Evolutionary conservation across 1,139 yeast genomes (phyloP).

Genomic region (Scheffersomyces segobiensis): DNA sequence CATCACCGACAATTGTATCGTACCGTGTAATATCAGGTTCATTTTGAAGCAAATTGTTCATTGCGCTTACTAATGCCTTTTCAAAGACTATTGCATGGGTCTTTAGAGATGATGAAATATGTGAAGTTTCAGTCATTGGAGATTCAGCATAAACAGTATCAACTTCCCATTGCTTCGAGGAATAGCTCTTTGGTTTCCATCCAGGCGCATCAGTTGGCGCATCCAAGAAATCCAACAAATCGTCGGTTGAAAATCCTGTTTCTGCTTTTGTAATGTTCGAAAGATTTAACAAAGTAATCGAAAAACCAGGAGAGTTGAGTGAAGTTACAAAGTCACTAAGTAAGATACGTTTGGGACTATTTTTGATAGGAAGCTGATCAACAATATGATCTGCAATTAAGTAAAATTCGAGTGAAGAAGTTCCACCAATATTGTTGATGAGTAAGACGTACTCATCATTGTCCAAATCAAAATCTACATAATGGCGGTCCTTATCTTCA

Average conservation of each 20-base stretch:
- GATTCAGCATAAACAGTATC: slow-evolving; percentile 23
- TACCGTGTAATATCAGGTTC: slow-evolving; percentile 84
- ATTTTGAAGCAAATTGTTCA: slow-evolving; percentile 47
- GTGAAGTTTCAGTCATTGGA: slow-evolving; percentile 27
- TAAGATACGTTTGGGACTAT: slow-evolving; percentile 61
- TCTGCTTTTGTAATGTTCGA: slow-evolving; percentile 39
- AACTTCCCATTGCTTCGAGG: slow-evolving; percentile 25
- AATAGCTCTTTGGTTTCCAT: slow-evolving; percentile 58
- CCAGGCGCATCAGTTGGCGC: slow-evolving; percentile 77
- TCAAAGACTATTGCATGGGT: slow-evolving; percentile 43
- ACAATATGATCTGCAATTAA: slow-evolving; percentile 58
- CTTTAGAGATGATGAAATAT: slow-evolving; percentile 34
- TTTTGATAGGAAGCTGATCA: slow-evolving; percentile 49
- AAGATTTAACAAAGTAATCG: slow-evolving; percentile 72
- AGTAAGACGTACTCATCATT: slow-evolving; percentile 68
- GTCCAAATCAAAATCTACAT: slow-evolving; percentile 57
- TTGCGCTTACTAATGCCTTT: slow-evolving; percentile 47
- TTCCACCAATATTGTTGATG: slow-evolving; percentile 83
- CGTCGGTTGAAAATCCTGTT: slow-evolving; percentile 20
- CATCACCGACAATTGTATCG: slow-evolving; percentile 93
- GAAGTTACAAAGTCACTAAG: slow-evolving; percentile 83
- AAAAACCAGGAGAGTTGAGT: slow-evolving; percentile 87
- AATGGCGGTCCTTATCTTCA: slow-evolving; percentile 66
- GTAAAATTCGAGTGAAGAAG: slow-evolving; percentile 72
- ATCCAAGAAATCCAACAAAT: slow-evolving; percentile 56